Conservation (phyloP, 148 eudicot species). For the Dianthus caryophyllus region DNA sequence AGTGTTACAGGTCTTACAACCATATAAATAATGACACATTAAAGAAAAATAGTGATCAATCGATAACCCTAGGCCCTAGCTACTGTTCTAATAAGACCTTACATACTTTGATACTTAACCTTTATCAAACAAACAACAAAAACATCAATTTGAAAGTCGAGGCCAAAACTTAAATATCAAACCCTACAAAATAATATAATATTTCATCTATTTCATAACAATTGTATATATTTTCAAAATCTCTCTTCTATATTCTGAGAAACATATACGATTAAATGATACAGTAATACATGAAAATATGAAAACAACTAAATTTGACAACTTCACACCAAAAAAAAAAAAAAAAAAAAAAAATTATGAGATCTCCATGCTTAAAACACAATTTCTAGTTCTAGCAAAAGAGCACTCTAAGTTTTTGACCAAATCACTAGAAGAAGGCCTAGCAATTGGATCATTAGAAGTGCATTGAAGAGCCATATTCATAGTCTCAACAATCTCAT, state of each 20-base stretch:
- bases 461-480: conserved; percentile 72
- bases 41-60: not conserved
- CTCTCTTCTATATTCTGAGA: no score
- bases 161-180: conserved; percentile 1
- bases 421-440: conserved; percentile 54
- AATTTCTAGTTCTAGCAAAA: conserved; percentile 32
- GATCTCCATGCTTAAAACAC: conserved; percentile 37
- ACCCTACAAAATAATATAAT: no score
- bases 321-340: not conserved
- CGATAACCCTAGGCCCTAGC: not conserved
- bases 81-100: not conserved
- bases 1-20: not conserved
- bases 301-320: not conserved
- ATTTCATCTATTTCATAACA: no score
- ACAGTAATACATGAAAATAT: no score
- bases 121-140: conserved; percentile 13
- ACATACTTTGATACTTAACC: not conserved
- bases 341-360: conserved; percentile 22
- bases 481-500: conserved; percentile 63
- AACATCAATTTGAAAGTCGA: conserved; percentile 12
- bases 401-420: conserved; percentile 45
- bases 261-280: no score
- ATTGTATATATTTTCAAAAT: no score
- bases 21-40: not conserved
- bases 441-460: conserved; percentile 48